phyloP scores from a whole-genome alignment of 2,329 filamentous ascomycete genomes.

The Pezicula radicicola region DNA sequence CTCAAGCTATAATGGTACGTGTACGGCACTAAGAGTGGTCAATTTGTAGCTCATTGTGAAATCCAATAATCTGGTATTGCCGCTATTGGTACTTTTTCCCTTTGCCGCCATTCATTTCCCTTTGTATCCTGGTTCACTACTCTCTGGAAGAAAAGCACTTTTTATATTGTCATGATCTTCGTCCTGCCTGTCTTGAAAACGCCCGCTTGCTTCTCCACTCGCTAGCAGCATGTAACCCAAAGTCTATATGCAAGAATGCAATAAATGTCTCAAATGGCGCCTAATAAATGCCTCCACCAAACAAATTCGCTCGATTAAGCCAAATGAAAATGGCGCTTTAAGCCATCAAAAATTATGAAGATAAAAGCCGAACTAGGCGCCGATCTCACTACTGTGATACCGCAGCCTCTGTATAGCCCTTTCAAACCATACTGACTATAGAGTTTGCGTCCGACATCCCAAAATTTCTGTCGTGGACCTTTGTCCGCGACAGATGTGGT shows the following conservation, averaged over 20 bases:
- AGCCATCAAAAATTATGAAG: constrained; percentile 88
- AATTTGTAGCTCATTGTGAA: too few species aligned
- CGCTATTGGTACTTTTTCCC: too few species aligned
- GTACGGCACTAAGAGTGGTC: too few species aligned
- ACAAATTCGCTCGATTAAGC: constrained; percentile 20
- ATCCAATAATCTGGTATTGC: too few species aligned
- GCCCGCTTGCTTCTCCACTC: neutral
- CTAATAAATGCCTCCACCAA: neutral
- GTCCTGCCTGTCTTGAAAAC: neutral
- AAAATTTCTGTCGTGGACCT: constrained; percentile 61
- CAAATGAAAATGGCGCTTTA: constrained; percentile 67
- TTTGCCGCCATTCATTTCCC: neutral
- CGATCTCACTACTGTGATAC: constrained; percentile 83
- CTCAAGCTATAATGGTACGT: too few species aligned
- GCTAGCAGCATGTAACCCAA: too few species aligned
- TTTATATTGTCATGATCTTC: neutral
- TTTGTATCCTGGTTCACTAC: neutral
- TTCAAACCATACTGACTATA: constrained; percentile 80
- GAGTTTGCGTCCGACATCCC: constrained; percentile 66
- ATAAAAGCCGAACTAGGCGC: constrained; percentile 98
- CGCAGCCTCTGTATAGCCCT: constrained; percentile 90
- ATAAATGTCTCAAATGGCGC: neutral
- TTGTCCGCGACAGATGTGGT: constrained; percentile 63
- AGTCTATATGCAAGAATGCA: neutral
- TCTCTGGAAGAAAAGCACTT: neutral